phyloP scores from a whole-genome alignment of 2,329 filamentous ascomycete species.

The Paecilomyces variotii region DNA sequence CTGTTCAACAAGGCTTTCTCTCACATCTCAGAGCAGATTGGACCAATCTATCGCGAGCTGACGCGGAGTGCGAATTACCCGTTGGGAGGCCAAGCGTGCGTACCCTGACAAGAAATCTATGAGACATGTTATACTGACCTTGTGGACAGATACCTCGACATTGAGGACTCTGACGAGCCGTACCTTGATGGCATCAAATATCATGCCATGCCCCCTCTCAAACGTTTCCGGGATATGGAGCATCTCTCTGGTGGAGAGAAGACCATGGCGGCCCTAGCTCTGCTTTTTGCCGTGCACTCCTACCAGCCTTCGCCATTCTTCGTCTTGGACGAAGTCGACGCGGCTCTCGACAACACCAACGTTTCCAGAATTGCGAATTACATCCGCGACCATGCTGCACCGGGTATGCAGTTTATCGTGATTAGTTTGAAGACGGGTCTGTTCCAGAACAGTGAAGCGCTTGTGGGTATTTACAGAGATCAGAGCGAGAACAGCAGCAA shows the following conservation, averaged over 20 bases:
- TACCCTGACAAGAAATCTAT: constrained; percentile 1
- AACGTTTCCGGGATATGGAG: constrained; percentile 98
- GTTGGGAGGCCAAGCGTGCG: constrained; percentile 67
- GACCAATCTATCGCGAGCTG: constrained; percentile 87
- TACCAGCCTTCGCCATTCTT: constrained; percentile 97
- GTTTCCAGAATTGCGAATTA: constrained; percentile 95
- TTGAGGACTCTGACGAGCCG: constrained; percentile 92
- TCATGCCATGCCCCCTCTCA: constrained; percentile 95
- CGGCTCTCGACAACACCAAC: constrained; percentile 95
- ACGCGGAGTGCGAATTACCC: constrained; percentile 87
- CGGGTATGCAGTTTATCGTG: constrained; percentile 98
- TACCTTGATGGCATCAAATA: constrained; percentile 96
- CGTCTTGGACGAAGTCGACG: constrained; percentile 95
- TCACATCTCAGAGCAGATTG: constrained; percentile 93
- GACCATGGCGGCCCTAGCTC: constrained; percentile 94
- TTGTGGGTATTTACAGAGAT: constrained; percentile 93
- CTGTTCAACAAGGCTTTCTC: constrained; percentile 92
- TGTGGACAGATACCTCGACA: constrained; percentile 65
- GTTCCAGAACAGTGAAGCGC: constrained; percentile 91
- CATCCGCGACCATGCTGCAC: constrained; percentile 84
- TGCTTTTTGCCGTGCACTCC: constrained; percentile 92
- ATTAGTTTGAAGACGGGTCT: constrained; percentile 92
- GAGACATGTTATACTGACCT: constrained; percentile 4
- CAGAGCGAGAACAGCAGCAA: constrained; percentile 88
- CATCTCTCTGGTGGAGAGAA: constrained; percentile 96